phyloP scores from a whole-genome alignment of 176 grass and related monocot genomes.

The Alloteropsis semialata region DNA sequence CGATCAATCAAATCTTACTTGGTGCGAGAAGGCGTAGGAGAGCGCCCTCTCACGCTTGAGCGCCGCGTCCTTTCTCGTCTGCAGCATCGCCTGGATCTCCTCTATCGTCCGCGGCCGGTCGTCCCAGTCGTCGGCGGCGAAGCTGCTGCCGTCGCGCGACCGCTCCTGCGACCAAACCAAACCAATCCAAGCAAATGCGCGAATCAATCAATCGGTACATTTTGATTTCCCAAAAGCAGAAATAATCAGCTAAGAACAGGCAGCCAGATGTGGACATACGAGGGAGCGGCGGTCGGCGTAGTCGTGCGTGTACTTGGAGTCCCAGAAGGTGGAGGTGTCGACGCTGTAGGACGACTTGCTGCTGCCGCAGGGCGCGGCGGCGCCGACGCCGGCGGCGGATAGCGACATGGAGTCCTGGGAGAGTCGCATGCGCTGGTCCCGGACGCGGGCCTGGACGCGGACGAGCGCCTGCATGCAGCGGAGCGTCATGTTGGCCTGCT shows the following conservation, averaged over 20 bases:
- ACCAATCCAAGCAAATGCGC: no score
- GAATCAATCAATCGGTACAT: no score
- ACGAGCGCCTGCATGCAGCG: constrained; percentile 97
- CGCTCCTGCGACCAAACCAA: constrained; percentile 35
- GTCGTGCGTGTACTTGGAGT: constrained; percentile 75
- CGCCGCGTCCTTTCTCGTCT: constrained; percentile 73
- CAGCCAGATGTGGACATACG: background rate
- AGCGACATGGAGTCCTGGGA: constrained; percentile 51
- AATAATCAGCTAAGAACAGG: no score
- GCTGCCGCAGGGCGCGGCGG: constrained; percentile 47
- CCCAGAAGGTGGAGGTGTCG: constrained; percentile 73
- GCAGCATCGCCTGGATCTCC: constrained; percentile 92
- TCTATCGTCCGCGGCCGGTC: constrained; percentile 77
- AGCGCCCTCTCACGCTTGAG: constrained; percentile 89
- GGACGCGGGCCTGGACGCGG: constrained; percentile 74
- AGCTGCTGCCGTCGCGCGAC: constrained; percentile 84
- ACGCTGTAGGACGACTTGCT: constrained; percentile 80
- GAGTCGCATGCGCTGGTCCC: constrained; percentile 85
- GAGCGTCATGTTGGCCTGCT: constrained; percentile 94
- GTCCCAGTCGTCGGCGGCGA: constrained; percentile 88
- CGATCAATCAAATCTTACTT: constrained; percentile 38
- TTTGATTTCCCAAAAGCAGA: no score
- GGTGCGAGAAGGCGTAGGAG: constrained; percentile 86
- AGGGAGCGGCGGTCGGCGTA: constrained; percentile 70
- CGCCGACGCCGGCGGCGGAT: background rate